Conservation (phyloP, 495 filamentous ascomycete genomes). For the Daldinia childiae region DNA sequence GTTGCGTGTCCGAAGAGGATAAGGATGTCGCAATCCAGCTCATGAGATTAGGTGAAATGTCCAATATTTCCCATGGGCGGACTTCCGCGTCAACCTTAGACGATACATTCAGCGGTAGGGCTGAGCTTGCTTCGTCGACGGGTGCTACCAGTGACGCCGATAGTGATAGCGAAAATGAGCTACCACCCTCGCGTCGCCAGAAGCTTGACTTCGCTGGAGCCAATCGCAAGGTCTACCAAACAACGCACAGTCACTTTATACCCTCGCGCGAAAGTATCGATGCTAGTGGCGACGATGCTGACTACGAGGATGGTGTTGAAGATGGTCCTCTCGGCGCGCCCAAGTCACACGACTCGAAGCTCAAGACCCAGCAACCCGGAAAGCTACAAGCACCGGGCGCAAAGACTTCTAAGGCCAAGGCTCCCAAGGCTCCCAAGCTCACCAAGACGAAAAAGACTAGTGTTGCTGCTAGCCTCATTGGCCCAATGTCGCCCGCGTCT, state of each 20-base stretch:
- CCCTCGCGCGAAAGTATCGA: constrained; percentile 73
- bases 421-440: constrained; percentile 53
- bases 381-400: constrained; percentile 56
- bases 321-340: constrained; percentile 31
- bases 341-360: constrained; percentile 45
- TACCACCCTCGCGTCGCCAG: constrained; percentile 68
- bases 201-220: constrained; percentile 63
- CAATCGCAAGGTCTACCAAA: constrained; percentile 62
- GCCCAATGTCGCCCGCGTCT: constrained; percentile 76
- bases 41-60: constrained; percentile 92
- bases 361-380: constrained; percentile 50
- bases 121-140: constrained; percentile 85
- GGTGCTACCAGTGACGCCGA: constrained; percentile 81
- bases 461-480: constrained; percentile 44
- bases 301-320: constrained; percentile 63
- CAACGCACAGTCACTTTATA: constrained; percentile 69
- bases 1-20: constrained; percentile 96
- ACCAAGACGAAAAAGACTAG: constrained; percentile 66
- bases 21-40: constrained; percentile 97
- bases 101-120: constrained; percentile 87
- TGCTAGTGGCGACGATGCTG: constrained; percentile 75
- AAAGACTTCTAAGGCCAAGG: constrained; percentile 58
- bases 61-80: constrained; percentile 86
- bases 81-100: constrained; percentile 94
- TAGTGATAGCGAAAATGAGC: constrained; percentile 77